These are phyloP conservation scores for Apiotrichum brassicae DNA, from an alignment of 1,284 basidiomycete species.

Conservation along the genomic window DNA sequence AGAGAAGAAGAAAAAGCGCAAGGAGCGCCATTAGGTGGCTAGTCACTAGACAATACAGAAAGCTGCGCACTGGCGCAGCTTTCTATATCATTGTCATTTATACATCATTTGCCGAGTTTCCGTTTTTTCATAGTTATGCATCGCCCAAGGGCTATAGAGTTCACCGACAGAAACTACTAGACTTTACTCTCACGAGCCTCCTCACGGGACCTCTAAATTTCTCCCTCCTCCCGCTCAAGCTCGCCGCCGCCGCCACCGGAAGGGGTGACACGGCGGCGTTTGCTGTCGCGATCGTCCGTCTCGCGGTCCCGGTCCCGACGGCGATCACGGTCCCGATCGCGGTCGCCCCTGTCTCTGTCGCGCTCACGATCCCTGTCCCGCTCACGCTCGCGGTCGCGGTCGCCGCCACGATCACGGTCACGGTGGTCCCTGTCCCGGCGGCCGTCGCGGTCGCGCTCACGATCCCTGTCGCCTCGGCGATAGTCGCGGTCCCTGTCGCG, in stretches of 20 bases:
- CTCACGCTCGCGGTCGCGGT: slow-evolving; percentile 7
- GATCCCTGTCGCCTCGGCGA: slow-evolving; percentile 2
- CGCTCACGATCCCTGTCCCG: slow-evolving; percentile 21
- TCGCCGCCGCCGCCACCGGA: background rate
- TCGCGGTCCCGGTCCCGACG: background rate
- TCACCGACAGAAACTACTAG: no score
- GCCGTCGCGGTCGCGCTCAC: slow-evolving; percentile 1
- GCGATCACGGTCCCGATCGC: slow-evolving; percentile 5
- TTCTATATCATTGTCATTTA: background rate
- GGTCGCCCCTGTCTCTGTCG: slow-evolving; percentile 14
- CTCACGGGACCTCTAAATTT: slow-evolving; percentile 10
- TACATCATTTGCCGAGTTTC: no score
- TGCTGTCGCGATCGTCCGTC: slow-evolving; percentile 20
- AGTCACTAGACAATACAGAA: background rate
- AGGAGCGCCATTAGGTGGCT: slow-evolving; percentile 20
- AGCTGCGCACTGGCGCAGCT: slow-evolving; percentile 1
- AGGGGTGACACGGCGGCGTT: slow-evolving; percentile 16
- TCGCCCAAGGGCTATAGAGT: slow-evolving; percentile 8
- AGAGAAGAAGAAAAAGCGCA: slow-evolving; percentile 33
- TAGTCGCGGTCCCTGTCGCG: slow-evolving; percentile 15
- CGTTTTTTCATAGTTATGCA: slow-evolving; percentile 11
- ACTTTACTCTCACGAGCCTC: no score
- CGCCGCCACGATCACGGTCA: slow-evolving; percentile 5
- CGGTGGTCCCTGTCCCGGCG: slow-evolving; percentile 13
- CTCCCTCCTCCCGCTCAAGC: slow-evolving; percentile 17